Evolutionary conservation across 148 eudicot species (phyloP).

Genomic region (Nyssa sinensis): DNA sequence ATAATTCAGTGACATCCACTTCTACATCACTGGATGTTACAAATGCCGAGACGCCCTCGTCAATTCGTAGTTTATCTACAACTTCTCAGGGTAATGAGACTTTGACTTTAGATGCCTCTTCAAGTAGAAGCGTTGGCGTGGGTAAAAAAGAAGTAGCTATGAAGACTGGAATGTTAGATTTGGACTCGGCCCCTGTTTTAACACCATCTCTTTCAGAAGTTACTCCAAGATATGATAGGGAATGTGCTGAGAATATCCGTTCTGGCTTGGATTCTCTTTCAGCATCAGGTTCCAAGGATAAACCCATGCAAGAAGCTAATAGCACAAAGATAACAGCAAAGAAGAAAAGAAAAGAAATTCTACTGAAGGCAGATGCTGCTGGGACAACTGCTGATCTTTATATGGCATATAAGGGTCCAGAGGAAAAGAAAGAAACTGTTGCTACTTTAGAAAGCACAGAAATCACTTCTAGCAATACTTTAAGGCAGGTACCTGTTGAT

Average conservation of each 20-base stretch:
- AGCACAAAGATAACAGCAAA: constrained; percentile 44
- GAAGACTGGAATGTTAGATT: constrained; percentile 26
- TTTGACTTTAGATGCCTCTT: constrained; percentile 18
- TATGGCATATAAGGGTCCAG: constrained; percentile 80
- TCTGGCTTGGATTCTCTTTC: constrained; percentile 28
- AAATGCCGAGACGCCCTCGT: constrained; percentile 14
- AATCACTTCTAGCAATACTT: constrained; percentile 20
- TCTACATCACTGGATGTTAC: constrained; percentile 7
- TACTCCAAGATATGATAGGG: constrained; percentile 31
- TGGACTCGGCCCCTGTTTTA: constrained; percentile 29
- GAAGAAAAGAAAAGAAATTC: constrained; percentile 63
- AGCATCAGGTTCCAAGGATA: constrained; percentile 42
- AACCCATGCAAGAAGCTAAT: constrained; percentile 37
- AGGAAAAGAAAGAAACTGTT: constrained; percentile 56
- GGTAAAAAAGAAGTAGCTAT: constrained; percentile 26
- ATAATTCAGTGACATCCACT: constrained; percentile 18
- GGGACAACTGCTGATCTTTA: constrained; percentile 77
- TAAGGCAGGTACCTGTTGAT: constrained; percentile 30
- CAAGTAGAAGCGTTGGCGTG: constrained; percentile 18
- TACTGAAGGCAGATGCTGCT: constrained; percentile 72
- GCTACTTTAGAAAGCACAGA: constrained; percentile 26
- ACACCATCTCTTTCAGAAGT: constrained; percentile 27
- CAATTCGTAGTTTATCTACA: constrained; percentile 20
- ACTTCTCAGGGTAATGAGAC: constrained; percentile 21
- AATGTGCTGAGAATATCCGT: constrained; percentile 23